A percentile compares a stretch with the other conserved stretches of the same genome.
Evolutionary conservation across 1,284 basidiomycete species (phyloP).

Genomic region (Chalciporus sp.): DNA sequence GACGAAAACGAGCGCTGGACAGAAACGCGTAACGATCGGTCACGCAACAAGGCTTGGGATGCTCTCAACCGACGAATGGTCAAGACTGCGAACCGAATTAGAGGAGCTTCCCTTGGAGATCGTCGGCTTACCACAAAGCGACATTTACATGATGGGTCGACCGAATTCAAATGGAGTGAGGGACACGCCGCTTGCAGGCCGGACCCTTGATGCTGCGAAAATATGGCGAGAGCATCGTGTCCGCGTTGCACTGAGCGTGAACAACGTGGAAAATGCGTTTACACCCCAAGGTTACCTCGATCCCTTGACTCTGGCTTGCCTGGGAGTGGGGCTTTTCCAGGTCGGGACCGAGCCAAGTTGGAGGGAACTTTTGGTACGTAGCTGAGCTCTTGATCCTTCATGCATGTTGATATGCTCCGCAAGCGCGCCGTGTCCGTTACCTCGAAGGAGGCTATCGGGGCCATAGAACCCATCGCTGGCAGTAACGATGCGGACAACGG

Average conservation of each 20-base stretch:
- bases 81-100: conserved; percentile 38
- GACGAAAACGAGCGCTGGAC: conserved; percentile 21
- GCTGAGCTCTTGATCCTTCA: not conserved
- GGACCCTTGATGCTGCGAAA: conserved; percentile 55
- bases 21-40: conserved; percentile 51
- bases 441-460: conserved; percentile 51
- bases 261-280: conserved; percentile 68
- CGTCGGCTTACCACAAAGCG: conserved; percentile 61
- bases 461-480: conserved; percentile 13
- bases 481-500: conserved; percentile 17
- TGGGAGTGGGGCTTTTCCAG: conserved; percentile 64
- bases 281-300: conserved; percentile 66
- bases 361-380: conserved; percentile 50
- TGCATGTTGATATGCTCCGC: not conserved
- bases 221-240: conserved; percentile 48
- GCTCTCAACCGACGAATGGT: conserved; percentile 50
- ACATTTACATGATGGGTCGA: conserved; percentile 68
- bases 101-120: conserved; percentile 50
- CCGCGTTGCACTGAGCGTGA: conserved; percentile 57
- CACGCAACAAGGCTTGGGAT: conserved; percentile 62
- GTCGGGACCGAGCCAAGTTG: conserved; percentile 50
- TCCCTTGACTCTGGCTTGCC: conserved; percentile 56
- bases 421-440: conserved; percentile 50
- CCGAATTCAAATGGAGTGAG: conserved; percentile 18
- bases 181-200: conserved; percentile 41